phyloP scores from a whole-genome alignment of 208 protist species.

The Acanthamoeba castellanii region DNA sequence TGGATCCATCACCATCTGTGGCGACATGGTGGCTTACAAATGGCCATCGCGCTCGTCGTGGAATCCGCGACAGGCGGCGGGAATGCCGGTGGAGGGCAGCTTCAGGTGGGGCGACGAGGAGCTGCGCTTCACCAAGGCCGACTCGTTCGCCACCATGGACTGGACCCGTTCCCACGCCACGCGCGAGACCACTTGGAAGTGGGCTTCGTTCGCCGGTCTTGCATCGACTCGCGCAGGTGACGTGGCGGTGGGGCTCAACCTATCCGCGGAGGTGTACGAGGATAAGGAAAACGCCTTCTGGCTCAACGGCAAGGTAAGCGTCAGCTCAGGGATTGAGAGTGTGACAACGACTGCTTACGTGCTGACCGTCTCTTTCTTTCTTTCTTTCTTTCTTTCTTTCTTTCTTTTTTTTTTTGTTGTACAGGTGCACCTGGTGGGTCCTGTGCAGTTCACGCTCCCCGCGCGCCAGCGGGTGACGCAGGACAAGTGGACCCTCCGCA shows the following conservation, averaged over 20 bases:
- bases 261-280: slow-evolving; percentile 40
- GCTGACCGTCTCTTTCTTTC: too few relatives aligned
- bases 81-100: slow-evolving; percentile 37
- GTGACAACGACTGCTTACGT: too few relatives aligned
- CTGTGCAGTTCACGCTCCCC: not conserved
- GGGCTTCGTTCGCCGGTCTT: slow-evolving; percentile 19
- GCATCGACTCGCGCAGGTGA: not conserved
- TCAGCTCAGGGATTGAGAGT: too few relatives aligned
- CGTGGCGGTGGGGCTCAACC: not conserved
- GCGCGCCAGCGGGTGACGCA: not conserved
- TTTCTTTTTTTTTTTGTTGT: too few relatives aligned
- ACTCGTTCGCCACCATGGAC: slow-evolving; percentile 52
- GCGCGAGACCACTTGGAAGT: slow-evolving; percentile 41
- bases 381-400: too few relatives aligned
- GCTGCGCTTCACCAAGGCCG: not conserved
- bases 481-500: slow-evolving; percentile 61
- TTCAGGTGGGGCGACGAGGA: slow-evolving; percentile 20
- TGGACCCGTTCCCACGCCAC: slow-evolving; percentile 47
- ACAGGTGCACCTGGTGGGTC: slow-evolving; percentile 15
- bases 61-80: not conserved
- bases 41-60: not conserved
- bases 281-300: slow-evolving; percentile 31
- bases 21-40: not conserved
- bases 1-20: too few relatives aligned
- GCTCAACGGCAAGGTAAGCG: slow-evolving; percentile 12